These are phyloP conservation scores for Lactarius indigo DNA, from an alignment of 768 basidiomycete species.

Conservation along the genomic window DNA sequence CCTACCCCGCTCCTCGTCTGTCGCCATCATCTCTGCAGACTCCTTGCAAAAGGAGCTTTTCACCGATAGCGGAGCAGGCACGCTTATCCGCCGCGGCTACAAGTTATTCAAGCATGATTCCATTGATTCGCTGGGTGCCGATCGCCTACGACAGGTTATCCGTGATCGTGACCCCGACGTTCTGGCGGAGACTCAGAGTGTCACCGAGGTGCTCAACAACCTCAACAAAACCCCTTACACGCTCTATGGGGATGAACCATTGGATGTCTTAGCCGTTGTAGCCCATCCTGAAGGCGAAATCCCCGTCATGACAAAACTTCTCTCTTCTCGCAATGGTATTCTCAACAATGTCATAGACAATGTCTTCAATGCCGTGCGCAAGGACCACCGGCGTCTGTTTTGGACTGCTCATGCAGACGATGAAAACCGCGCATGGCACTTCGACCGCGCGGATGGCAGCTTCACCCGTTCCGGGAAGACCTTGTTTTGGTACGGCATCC, in stretches of 20 bases:
- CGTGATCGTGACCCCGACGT: slow-evolving; percentile 96
- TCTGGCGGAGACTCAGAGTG: slow-evolving; percentile 73
- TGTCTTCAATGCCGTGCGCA: slow-evolving; percentile 94
- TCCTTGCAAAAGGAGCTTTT: slow-evolving; percentile 97
- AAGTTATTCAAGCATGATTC: slow-evolving; percentile 89
- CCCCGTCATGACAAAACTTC: slow-evolving; percentile 90
- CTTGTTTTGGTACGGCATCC: slow-evolving; percentile 97
- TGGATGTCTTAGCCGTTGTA: slow-evolving; percentile 93
- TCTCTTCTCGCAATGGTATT: slow-evolving; percentile 82
- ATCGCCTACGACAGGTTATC: slow-evolving; percentile 91
- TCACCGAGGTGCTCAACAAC: slow-evolving; percentile 80
- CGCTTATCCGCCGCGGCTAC: slow-evolving; percentile 96
- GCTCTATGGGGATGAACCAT: slow-evolving; percentile 97
- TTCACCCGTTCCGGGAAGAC: slow-evolving; percentile 93
- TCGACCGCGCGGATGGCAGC: slow-evolving; percentile 95
- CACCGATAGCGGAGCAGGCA: slow-evolving; percentile 96
- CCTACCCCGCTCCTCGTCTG: slow-evolving; percentile 96
- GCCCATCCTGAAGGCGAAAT: slow-evolving; percentile 85
- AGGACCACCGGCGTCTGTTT: slow-evolving; percentile 90
- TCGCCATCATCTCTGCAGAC: slow-evolving; percentile 93
- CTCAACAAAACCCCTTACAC: slow-evolving; percentile 84
- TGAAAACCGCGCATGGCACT: slow-evolving; percentile 98
- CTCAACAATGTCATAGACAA: slow-evolving; percentile 97
- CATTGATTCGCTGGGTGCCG: slow-evolving; percentile 83
- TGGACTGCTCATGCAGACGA: slow-evolving; percentile 98